Evolutionary conservation across 768 basidiomycete species (phyloP), one percentile per base, ranked within the genome.

Genomic region (Dioszegia hungarica): DNA sequence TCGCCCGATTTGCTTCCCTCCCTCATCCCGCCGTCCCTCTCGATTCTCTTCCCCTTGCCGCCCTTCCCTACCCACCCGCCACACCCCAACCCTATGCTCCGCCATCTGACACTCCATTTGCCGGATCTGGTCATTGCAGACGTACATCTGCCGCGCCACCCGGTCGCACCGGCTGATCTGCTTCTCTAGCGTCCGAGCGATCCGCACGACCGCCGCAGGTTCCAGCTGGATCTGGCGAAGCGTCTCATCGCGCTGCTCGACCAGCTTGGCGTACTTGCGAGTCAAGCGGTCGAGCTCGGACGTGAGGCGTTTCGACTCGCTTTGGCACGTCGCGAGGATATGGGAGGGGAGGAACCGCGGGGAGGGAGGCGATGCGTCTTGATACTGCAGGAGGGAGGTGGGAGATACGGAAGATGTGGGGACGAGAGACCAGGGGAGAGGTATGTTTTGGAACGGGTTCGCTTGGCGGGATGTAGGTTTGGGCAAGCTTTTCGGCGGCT

Each of bases 111-210:
- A 27, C 49, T 64, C 54, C 25, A 67, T 67, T 37, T 67, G 66
- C 34, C 60, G 34, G 34, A 67, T 60, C 41, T 67, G 66, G 41
- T 67, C 66, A 33, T 67, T 67, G 36, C 66, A 67, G 31, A 67
- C 60, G 34, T 55, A 60, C 19, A 67, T 45, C 60, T 67, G 66
- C 25, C 66, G 44, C 15, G 55, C 57, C 9, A 67, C 43, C 25
- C 66, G 46, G 53, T 67, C 66, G n/a, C 60, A 61, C 28, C 55
- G 52, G 15, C 25, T 28, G 0, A 46, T 37, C 5, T 38, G 33
- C 54, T 59, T 60, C 8, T 33, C 49, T 1, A 67, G 29, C 24
- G 1, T 56, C 24, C 40, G 59, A n/a, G 17, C 53, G 36, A 49
- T 24, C 50, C 33, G 43, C 25, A 22, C 39, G 25, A 14, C 15